Evolutionary conservation across 1,284 basidiomycete genomes (phyloP).

Genomic region (Sporisorium scitamineum): DNA sequence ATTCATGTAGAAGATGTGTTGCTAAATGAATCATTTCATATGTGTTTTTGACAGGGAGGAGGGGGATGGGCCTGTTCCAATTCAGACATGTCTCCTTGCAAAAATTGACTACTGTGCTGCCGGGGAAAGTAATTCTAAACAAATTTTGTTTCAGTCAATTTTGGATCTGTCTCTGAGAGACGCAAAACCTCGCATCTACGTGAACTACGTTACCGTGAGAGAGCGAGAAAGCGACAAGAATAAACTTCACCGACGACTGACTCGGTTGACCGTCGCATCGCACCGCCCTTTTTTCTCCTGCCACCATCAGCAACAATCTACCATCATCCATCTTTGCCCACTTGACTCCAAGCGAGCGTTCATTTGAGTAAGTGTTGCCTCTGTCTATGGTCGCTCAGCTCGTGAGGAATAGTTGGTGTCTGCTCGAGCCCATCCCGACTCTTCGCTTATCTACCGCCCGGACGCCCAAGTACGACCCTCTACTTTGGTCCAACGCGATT

Average conservation of each 20-base stretch:
- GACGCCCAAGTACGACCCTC: background rate
- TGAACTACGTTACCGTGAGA: too few species aligned
- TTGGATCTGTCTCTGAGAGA: too few species aligned
- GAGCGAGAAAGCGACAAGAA: background rate
- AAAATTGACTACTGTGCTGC: too few species aligned
- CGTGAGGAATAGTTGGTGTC: background rate
- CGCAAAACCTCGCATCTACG: too few species aligned
- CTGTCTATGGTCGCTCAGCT: background rate
- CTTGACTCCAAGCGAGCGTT: background rate
- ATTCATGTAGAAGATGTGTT: too few species aligned
- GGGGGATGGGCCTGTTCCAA: too few species aligned
- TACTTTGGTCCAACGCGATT: background rate
- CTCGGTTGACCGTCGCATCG: background rate
- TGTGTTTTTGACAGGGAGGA: too few species aligned
- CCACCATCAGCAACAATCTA: background rate
- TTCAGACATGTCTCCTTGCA: too few species aligned
- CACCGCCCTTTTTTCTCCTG: background rate
- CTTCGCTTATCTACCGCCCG: background rate
- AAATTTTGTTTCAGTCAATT: too few species aligned
- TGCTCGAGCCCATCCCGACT: background rate
- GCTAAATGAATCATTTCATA: too few species aligned
- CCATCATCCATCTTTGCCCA: background rate
- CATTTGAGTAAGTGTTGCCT: background rate
- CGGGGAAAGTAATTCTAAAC: too few species aligned
- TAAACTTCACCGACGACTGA: slow-evolving; percentile 1